A percentile compares a stretch with the other conserved stretches of the same genome.
phyloP scores from a whole-genome alignment of 805 yeast genomes.

The Wilhelminamyces savonicus region DNA sequence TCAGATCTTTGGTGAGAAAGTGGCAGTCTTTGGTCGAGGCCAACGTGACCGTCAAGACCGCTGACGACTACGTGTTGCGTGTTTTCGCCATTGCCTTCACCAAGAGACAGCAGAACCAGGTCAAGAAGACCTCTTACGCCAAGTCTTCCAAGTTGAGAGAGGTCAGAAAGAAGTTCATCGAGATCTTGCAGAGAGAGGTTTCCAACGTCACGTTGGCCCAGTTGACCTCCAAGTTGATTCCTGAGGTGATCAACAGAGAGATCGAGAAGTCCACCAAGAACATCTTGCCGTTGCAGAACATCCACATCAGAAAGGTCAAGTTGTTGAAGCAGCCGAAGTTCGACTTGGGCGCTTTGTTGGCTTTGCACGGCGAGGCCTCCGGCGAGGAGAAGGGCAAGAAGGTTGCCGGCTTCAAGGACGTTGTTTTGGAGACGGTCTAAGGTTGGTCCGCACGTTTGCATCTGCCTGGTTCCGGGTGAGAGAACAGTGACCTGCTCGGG shows the following conservation, averaged over 20 bases:
- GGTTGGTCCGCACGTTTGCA: no score
- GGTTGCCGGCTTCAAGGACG: slow-evolving; percentile 72
- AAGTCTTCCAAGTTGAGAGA: slow-evolving; percentile 3
- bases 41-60: slow-evolving; percentile 4
- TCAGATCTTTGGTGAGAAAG: slow-evolving; percentile 3
- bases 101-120: slow-evolving; percentile 4
- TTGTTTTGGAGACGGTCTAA: slow-evolving; percentile 94
- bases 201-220: slow-evolving; percentile 3
- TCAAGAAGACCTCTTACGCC: slow-evolving; percentile 4
- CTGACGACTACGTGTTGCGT: slow-evolving; percentile 3
- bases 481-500: no score
- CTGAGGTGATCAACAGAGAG: slow-evolving; percentile 4
- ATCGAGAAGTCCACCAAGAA: slow-evolving; percentile 4
- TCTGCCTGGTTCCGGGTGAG: no score
- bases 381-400: slow-evolving; percentile 6
- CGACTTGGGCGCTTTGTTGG: slow-evolving; percentile 6
- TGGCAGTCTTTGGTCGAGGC: slow-evolving; percentile 4
- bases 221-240: slow-evolving; percentile 4
- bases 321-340: slow-evolving; percentile 7
- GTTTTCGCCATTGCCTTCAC: slow-evolving; percentile 5
- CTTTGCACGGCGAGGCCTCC: slow-evolving; percentile 6
- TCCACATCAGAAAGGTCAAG: slow-evolving; percentile 7
- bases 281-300: slow-evolving; percentile 5
- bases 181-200: slow-evolving; percentile 3
- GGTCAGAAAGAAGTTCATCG: slow-evolving; percentile 3